Base-by-base conservation (phyloP, 2,329 filamentous ascomycete species). In the Colletotrichum tabaci region DNA sequence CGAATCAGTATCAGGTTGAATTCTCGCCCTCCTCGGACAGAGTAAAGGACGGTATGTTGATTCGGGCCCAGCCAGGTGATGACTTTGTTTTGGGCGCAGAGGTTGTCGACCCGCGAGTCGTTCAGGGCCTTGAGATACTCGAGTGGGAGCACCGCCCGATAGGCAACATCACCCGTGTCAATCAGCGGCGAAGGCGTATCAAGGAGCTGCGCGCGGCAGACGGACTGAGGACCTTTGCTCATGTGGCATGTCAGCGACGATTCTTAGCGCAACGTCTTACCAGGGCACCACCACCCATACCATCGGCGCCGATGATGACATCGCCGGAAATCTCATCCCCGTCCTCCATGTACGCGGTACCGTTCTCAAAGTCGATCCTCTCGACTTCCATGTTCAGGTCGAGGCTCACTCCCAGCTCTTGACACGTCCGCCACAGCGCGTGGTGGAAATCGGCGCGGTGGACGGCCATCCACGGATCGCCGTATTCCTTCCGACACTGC, bases 241-340 rank as follows among this genome's bases (percentile, higher is more conserved):
- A 12, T 9, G 4, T 62, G 9, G 67, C 8, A 16, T 13, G 4
- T 71, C 13, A 71, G 50, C 21, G 13, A 12, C 12, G 10, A 26
- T 3, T n/a, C 21, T 7, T n/a, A 6, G 1, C 4, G 10, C 9
- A 7, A 35, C 1, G 3, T 2, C 47, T 47, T n/a, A 10, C n/a
- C 0, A 16, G 0, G 1, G 2, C 52, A 9, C 30, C 30, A 2
- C 30, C 30, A 9, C 30, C 30, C 30, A 12, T 55, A 71, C 70
- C 70, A 16, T 72, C 70, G 18, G 70, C 66, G 4, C 70, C 70
- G 2, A 72, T 38, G 0, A 72, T 61, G 1, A 71, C 35, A 49
- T 72, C 66, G 2, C 70, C 70, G 1, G 35, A 55, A 9, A 72
- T 53, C 26, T 66, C 70, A n/a, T 72, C 70, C 2, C 70, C 70